Evolutionary conservation across 192 early-diverging fungal genomes (phyloP), one percentile per base, ranked within the genome.

Genomic region (Phycomyces blakesleeanus): DNA sequence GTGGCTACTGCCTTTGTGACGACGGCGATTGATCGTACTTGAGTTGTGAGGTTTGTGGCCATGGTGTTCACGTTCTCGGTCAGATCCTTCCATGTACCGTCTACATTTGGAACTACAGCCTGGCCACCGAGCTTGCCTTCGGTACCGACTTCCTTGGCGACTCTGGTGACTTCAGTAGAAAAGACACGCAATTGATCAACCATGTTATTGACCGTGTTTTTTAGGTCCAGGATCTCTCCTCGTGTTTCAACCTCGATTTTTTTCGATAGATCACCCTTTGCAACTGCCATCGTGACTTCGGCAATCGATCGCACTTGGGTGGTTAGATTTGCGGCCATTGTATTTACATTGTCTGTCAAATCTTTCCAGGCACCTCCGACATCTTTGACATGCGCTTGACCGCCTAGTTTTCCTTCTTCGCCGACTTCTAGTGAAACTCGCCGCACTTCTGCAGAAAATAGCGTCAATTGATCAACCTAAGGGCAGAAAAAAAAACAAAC

Each of bases 391-490:
- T 61, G 66, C 51, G 82, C 86, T 67, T 85, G 86, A 0, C 78
- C 82, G 10, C 87, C 89, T 9, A 91, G 62, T 42, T 67, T 74
- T 16, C 89, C 89, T 61, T 87, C 79, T 16, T 83, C 87, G 11
- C 89, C 89, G 25, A 91, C 89, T 68, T 88, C 85, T 9, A 75
- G 70, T 5, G 89, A 85, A 5, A 91, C 86, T 44, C 89, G 83
- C 0, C 83, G 83, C 1, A 89, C 89, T 75, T 91, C 86, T 40
- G 71, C 72, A 29, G 78, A 72, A 60, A 79, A 79, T 7, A 71
- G 66, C 9, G 63, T 58, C 51, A 78, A 59, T 51, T 78, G 76
- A 24, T 78, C 72, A n/a, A 75, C 68, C 55, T 57, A 38, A 57
- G n/a, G n/a, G n/a, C n/a, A n/a, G n/a, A n/a, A n/a, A n/a, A n/a